A percentile compares a stretch with the other conserved stretches of the same genome.
phyloP scores from a whole-genome alignment of 2,329 filamentous ascomycete species.

The Beauveria sp. region DNA sequence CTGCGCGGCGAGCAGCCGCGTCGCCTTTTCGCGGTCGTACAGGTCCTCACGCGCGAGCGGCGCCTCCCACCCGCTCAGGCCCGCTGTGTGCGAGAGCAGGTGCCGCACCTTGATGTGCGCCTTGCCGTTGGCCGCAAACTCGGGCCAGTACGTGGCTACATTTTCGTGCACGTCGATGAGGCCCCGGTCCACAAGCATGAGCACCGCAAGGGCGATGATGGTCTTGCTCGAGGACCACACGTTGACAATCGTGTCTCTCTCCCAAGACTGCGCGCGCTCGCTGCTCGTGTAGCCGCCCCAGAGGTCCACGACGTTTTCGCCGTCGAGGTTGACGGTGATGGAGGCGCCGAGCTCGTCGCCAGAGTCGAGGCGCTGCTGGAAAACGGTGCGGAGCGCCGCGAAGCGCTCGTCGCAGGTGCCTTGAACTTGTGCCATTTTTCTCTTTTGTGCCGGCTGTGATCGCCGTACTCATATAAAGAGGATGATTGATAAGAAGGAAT shows the following conservation, averaged over 20 bases:
- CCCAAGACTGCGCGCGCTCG: conserved; percentile 26
- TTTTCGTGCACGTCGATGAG: conserved; percentile 27
- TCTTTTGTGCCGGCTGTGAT: background rate
- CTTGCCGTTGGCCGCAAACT: conserved; percentile 35
- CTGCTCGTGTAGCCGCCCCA: conserved; percentile 34
- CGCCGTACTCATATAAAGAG: background rate
- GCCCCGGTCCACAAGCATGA: conserved; percentile 32
- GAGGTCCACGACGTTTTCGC: conserved; percentile 34
- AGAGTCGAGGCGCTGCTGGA: conserved; percentile 27
- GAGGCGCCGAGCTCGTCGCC: conserved; percentile 38
- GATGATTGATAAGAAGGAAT: background rate
- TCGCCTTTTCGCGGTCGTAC: conserved; percentile 22
- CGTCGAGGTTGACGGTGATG: conserved; percentile 32
- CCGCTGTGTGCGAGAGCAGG: conserved; percentile 32
- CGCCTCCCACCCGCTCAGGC: conserved; percentile 26
- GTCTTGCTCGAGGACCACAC: conserved; percentile 35
- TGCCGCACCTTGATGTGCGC: conserved; percentile 31
- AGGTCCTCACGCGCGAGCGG: conserved; percentile 25
- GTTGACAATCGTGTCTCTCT: conserved; percentile 29
- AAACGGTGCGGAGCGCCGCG: conserved; percentile 22
- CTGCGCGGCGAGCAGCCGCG: conserved; percentile 30
- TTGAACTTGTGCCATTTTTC: conserved; percentile 23
- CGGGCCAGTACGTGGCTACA: conserved; percentile 38
- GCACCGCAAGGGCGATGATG: conserved; percentile 12
- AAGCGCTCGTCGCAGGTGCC: conserved; percentile 31